Percentiles rank a stretch among this genome's conserved stretches.
phyloP scores from a whole-genome alignment of 768 basidiomycete species.

The Auricularia cornea region DNA sequence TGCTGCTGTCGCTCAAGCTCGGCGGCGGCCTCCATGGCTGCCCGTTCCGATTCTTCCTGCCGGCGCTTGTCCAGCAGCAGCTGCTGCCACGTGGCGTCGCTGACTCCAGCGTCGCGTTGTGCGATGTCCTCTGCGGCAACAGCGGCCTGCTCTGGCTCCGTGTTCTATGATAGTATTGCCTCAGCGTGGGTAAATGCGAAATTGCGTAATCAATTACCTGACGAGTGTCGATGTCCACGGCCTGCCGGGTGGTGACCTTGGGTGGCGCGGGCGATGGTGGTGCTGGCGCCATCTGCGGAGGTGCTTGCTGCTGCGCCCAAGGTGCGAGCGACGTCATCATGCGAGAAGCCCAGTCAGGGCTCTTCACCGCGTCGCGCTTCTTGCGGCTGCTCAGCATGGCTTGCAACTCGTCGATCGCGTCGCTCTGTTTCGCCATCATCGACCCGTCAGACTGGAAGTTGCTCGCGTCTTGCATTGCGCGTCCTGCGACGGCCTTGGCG shows the following conservation, averaged over 20 bases:
- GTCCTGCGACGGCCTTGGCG: constrained; percentile 37
- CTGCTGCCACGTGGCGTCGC: constrained; percentile 43
- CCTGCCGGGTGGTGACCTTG: constrained; percentile 2
- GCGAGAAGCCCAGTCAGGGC: neutral
- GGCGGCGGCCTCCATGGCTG: constrained; percentile 10
- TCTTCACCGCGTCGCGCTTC: constrained; percentile 2
- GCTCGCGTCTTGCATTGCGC: constrained; percentile 26
- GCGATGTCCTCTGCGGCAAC: neutral
- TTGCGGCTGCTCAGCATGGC: constrained; percentile 12
- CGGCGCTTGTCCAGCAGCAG: constrained; percentile 34
- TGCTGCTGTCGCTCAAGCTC: constrained; percentile 11
- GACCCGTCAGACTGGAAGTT: constrained; percentile 9
- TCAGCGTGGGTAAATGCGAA: neutral
- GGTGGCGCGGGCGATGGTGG: neutral
- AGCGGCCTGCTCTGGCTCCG: neutral
- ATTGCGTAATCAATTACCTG: neutral
- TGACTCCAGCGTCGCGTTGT: constrained; percentile 42
- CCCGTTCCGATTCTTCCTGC: constrained; percentile 2
- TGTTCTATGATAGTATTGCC: neutral
- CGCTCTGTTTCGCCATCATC: constrained; percentile 21
- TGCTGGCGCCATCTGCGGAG: neutral
- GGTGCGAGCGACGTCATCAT: too few species aligned
- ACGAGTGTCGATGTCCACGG: neutral
- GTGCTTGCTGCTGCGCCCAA: neutral
- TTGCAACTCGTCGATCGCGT: constrained; percentile 9